phyloP scores from a whole-genome alignment of 441 rosid genomes.

The Populus trichocarpa region DNA sequence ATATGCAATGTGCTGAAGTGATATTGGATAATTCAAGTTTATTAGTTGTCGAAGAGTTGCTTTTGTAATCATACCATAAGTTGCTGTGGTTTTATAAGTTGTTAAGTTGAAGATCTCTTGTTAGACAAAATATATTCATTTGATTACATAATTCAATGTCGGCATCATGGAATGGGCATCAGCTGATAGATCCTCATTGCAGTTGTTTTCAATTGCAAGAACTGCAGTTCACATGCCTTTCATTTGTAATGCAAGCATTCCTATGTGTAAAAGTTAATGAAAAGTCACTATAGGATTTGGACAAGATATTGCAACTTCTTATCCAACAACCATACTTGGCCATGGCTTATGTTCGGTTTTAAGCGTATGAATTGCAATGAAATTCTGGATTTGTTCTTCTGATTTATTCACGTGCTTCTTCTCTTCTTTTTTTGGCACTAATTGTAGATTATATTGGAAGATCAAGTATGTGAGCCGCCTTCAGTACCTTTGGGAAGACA shows the following conservation, averaged over 20 bases:
- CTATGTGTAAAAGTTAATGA: not conserved
- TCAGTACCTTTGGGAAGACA: conserved; percentile 72
- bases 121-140: not conserved
- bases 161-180: not conserved
- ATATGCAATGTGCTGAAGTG: not conserved
- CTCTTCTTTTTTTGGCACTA: not conserved
- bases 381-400: not conserved
- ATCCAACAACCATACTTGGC: not conserved
- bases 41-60: not conserved
- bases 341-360: not conserved
- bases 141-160: not conserved
- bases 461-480: conserved; percentile 71
- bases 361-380: not conserved
- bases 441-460: conserved; percentile 65
- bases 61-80: not conserved
- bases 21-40: not conserved
- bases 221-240: not conserved
- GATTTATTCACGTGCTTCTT: not conserved
- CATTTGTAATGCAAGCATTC: not conserved
- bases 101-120: not conserved
- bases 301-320: not conserved
- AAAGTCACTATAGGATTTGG: not conserved
- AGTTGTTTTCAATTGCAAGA: not conserved
- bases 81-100: not conserved
- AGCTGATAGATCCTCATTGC: not conserved